Conservation (phyloP, 768 basidiomycete species). For the Termitomyces sp. region DNA sequence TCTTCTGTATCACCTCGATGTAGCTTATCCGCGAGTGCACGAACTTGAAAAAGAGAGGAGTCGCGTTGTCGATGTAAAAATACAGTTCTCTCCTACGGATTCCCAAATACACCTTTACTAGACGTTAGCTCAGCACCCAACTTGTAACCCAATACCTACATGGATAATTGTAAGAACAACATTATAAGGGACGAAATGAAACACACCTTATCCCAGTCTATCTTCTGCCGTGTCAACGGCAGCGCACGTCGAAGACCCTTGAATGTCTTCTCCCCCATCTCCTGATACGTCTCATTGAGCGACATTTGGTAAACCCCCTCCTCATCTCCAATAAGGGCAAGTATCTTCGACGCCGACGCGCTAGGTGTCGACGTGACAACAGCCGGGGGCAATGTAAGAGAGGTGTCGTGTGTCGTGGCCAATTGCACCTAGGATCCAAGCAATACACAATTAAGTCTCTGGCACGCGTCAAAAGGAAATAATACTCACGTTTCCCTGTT, state of each 20-base stretch:
- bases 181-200: background rate
- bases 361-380: constrained; percentile 48
- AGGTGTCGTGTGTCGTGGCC: constrained; percentile 64
- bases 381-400: constrained; percentile 59
- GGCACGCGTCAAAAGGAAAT: background rate
- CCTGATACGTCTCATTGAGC: constrained; percentile 78
- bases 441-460: background rate
- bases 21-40: background rate
- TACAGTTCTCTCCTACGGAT: constrained; percentile 19
- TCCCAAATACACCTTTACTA: constrained; percentile 52
- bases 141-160: constrained; percentile 57
- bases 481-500: constrained; percentile 83
- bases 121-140: constrained; percentile 74
- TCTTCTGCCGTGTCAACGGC: constrained; percentile 88
- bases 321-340: constrained; percentile 80
- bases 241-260: constrained; percentile 86
- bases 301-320: constrained; percentile 77
- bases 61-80: background rate
- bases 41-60: background rate
- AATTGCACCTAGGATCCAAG: constrained; percentile 76
- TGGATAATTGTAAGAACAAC: background rate
- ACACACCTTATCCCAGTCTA: constrained; percentile 92
- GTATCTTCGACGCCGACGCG: constrained; percentile 62
- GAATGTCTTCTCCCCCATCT: constrained; percentile 93
- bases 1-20: background rate